phyloP scores from a whole-genome alignment of 2,329 filamentous ascomycete species.

The Ceratocystis smalleyi region DNA sequence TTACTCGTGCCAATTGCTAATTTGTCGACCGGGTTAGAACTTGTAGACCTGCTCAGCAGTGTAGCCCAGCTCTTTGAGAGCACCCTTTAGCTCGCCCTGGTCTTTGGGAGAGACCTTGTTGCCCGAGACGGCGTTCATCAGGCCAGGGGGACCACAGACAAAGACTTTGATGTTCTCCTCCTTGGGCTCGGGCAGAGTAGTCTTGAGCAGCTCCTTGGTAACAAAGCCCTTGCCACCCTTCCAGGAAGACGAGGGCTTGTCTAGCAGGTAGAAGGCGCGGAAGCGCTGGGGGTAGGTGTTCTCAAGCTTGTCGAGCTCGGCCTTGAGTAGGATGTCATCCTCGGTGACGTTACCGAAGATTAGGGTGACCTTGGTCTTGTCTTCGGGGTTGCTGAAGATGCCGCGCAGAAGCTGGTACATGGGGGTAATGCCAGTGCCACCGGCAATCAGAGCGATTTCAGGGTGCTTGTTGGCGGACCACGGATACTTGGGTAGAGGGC shows the following conservation, averaged over 20 bases:
- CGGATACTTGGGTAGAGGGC: conserved; percentile 82
- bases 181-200: conserved; percentile 84
- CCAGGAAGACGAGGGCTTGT: conserved; percentile 70
- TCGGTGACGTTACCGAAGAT: conserved; percentile 83
- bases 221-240: conserved; percentile 63
- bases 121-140: conserved; percentile 90
- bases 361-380: conserved; percentile 95
- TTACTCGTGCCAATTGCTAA: too few relatives aligned
- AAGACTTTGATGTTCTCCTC: conserved; percentile 89
- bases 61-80: conserved; percentile 67
- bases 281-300: conserved; percentile 93
- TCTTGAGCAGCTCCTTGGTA: conserved; percentile 85
- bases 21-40: conserved; percentile 40
- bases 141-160: conserved; percentile 77
- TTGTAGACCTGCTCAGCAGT: conserved; percentile 74
- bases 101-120: conserved; percentile 82
- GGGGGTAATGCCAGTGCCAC: conserved; percentile 90
- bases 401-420: conserved; percentile 89
- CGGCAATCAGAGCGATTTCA: conserved; percentile 76
- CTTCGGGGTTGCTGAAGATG: conserved; percentile 91
- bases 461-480: conserved; percentile 88
- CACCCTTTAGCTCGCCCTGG: conserved; percentile 75
- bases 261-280: conserved; percentile 84
- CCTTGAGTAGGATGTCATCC: conserved; percentile 81
- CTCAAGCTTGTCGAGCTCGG: conserved; percentile 72